Conservation (phyloP, 768 basidiomycete genomes). For the Crepidotus variabilis region DNA sequence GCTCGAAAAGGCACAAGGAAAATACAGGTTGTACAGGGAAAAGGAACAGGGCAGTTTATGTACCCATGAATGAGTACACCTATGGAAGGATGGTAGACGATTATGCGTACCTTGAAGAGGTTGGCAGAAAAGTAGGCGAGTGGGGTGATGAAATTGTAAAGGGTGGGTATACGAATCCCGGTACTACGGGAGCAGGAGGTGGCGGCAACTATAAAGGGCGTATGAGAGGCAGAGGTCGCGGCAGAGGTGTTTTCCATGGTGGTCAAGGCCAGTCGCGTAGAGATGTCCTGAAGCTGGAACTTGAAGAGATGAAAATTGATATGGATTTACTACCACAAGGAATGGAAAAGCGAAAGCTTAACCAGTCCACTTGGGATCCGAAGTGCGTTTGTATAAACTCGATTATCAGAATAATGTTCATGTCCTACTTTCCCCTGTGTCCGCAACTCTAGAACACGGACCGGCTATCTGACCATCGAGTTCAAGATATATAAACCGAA, state of each 20-base stretch:
- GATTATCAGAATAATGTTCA: slow-evolving; percentile 5
- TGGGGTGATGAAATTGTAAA: slow-evolving; percentile 71
- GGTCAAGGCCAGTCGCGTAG: slow-evolving; percentile 48
- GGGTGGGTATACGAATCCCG: slow-evolving; percentile 44
- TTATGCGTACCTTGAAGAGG: slow-evolving; percentile 81
- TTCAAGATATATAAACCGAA: slow-evolving; percentile 60
- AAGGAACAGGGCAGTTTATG: slow-evolving; percentile 68
- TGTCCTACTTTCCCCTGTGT: slow-evolving; percentile 1
- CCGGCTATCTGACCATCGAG: slow-evolving; percentile 68
- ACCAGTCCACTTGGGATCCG: slow-evolving; percentile 81
- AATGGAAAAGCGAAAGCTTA: slow-evolving; percentile 74
- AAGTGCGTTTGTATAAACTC: slow-evolving; percentile 48
- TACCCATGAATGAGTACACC: slow-evolving; percentile 79
- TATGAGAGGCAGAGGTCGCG: slow-evolving; percentile 11
- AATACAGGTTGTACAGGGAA: slow-evolving; percentile 61
- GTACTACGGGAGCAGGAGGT: slow-evolving; percentile 22
- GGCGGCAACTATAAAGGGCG: slow-evolving; percentile 10
- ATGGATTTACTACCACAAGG: slow-evolving; percentile 76
- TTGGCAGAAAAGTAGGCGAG: slow-evolving; percentile 68
- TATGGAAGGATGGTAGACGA: slow-evolving; percentile 90
- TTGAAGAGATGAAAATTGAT: slow-evolving; percentile 65
- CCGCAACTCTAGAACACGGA: slow-evolving; percentile 49
- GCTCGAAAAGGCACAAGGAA: slow-evolving; percentile 67
- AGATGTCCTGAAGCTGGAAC: slow-evolving; percentile 63
- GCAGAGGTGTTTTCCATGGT: slow-evolving; percentile 20